Conservation (phyloP, 805 yeast genomes). For the Suhomyces vadensis region DNA sequence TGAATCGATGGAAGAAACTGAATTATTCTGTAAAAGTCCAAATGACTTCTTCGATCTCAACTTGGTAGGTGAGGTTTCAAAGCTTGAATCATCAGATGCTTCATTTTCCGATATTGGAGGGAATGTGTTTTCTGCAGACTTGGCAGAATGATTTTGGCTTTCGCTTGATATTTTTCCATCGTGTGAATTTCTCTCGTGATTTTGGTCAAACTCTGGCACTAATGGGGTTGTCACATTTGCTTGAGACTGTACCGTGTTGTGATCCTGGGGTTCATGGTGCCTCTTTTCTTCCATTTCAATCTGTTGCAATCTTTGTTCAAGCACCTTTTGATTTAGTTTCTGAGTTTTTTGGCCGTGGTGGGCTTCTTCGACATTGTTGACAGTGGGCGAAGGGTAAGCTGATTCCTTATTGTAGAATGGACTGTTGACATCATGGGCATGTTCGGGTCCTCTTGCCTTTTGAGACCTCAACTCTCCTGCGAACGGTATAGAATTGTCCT, state of each 20-base stretch:
- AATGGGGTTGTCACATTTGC: not conserved
- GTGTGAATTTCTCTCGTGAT: not conserved
- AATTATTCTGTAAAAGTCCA: slow-evolving; percentile 14
- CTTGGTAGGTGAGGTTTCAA: slow-evolving; percentile 16
- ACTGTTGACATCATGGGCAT: not conserved
- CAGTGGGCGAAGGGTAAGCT: slow-evolving; percentile 11
- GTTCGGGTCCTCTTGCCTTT: not conserved
- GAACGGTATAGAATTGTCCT: not conserved
- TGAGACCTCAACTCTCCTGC: not conserved
- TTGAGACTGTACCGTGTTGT: not conserved
- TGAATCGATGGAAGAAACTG: not conserved
- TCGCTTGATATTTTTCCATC: not conserved
- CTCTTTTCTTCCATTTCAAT: not conserved
- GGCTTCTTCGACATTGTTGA: not conserved
- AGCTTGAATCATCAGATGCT: slow-evolving; percentile 11
- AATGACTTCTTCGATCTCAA: slow-evolving; percentile 15
- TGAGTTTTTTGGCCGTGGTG: not conserved
- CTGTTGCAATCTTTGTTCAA: not conserved
- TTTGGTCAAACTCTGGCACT: not conserved
- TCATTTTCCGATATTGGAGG: slow-evolving; percentile 10
- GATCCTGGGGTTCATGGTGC: not conserved
- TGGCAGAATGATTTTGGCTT: not conserved
- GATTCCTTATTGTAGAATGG: not conserved
- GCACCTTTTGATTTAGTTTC: not conserved
- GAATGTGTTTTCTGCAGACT: slow-evolving; percentile 8